Evolutionary conservation across 176 grass and related monocot genomes (phyloP).

Genomic region (Chloris gayana): DNA sequence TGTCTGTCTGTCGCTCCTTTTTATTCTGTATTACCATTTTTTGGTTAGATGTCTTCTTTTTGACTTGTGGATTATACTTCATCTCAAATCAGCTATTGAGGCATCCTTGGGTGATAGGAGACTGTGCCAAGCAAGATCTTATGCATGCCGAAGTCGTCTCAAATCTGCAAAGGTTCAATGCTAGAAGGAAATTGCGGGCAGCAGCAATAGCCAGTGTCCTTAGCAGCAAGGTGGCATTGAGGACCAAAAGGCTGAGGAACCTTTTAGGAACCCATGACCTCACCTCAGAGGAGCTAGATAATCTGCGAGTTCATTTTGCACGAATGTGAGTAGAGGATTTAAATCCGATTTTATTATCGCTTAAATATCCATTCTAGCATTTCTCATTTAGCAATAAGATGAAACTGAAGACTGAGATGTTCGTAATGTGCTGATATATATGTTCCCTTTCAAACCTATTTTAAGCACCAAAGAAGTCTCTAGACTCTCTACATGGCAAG

Average conservation of each 20-base stretch:
- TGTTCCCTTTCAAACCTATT: not conserved
- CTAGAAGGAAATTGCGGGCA: conserved; percentile 64
- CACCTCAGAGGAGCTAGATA: conserved; percentile 61
- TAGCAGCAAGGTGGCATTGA: conserved; percentile 60
- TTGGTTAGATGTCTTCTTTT: not conserved
- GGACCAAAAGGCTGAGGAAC: conserved; percentile 66
- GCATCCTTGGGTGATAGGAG: conserved; percentile 77
- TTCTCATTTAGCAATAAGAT: not conserved
- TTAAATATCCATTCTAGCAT: not conserved
- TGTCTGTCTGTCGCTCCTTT: conserved; percentile 40
- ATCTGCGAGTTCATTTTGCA: conserved; percentile 54
- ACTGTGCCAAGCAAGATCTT: conserved; percentile 66
- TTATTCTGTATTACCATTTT: not conserved
- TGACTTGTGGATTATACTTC: not conserved
- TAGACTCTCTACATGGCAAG: not conserved
- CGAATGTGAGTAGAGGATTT: conserved; percentile 48
- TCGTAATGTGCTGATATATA: not conserved
- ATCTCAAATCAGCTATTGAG: conserved; percentile 51
- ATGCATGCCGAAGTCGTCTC: conserved; percentile 68
- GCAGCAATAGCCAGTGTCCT: conserved; percentile 71
- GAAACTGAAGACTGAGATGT: not conserved
- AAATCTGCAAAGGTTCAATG: conserved; percentile 78
- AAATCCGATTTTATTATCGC: not conserved
- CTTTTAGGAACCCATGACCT: conserved; percentile 73
- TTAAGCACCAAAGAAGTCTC: not conserved